Percentiles rank a stretch among this genome's conserved stretches.
These are phyloP conservation scores for Metschnikowia arizonensis DNA, from an alignment of 805 yeast species.

Conservation along the genomic window DNA sequence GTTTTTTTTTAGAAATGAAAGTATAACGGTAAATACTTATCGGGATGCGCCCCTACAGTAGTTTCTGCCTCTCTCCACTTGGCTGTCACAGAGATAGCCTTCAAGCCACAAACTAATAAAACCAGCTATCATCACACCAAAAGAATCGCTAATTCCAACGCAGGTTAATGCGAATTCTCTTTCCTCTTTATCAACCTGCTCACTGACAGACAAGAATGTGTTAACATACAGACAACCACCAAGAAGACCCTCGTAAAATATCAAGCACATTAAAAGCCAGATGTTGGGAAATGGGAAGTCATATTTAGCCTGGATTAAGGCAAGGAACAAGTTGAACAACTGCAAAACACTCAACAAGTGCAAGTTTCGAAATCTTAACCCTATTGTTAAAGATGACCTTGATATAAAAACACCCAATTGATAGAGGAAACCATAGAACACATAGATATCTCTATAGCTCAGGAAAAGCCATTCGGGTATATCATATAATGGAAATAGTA, in stretches of 20 bases:
- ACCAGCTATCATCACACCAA: constrained; percentile 83
- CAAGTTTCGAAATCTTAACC: constrained; percentile 53
- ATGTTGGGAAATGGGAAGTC: constrained; percentile 54
- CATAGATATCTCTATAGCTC: constrained; percentile 80
- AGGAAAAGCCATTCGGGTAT: constrained; percentile 57
- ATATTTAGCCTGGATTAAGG: constrained; percentile 61
- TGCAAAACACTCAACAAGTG: constrained; percentile 67
- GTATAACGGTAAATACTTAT: neutral
- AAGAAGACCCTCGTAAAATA: constrained; percentile 82
- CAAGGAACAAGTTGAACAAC: constrained; percentile 52
- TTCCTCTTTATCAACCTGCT: constrained; percentile 39
- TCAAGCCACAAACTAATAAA: constrained; percentile 71
- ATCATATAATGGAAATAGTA: constrained; percentile 67
- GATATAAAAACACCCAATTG: constrained; percentile 92
- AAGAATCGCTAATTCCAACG: constrained; percentile 77
- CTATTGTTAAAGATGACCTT: constrained; percentile 70
- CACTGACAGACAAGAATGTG: constrained; percentile 75
- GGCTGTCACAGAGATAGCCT: constrained; percentile 64
- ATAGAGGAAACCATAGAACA: constrained; percentile 82
- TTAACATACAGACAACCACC: constrained; percentile 92
- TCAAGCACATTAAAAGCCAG: constrained; percentile 56
- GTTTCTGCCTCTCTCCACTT: constrained; percentile 65
- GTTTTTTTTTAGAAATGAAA: neutral
- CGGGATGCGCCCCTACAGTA: constrained; percentile 55
- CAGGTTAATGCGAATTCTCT: constrained; percentile 71